Base-by-base conservation (phyloP, 495 filamentous ascomycete genomes). In the Astrocystis sublimbata region DNA sequence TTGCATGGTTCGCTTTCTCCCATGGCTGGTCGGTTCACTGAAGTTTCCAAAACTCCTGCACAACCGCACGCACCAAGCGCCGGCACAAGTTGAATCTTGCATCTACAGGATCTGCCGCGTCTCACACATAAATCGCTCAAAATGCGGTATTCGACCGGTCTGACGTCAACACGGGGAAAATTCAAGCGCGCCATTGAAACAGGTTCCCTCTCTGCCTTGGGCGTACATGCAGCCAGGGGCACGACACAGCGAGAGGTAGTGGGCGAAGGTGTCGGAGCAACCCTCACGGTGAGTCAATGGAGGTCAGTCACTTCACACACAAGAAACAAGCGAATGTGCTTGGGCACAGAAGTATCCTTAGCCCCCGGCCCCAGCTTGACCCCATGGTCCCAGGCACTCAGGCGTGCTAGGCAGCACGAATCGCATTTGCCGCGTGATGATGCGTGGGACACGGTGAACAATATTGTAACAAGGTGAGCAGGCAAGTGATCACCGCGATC, bases 391-490 rank as follows among this genome's bases (percentile, higher is more conserved):
- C 7, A 35, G 8, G n/a, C n/a, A n/a, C n/a, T n/a, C n/a, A n/a
- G n/a, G n/a, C n/a, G n/a, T n/a, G n/a, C n/a, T n/a, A n/a, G n/a
- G 35, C 49, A 12, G 15, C 51, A 23, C 33, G 51, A 36, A 38
- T 38, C 31, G 38, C 33, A 26, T 23, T 23, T 8, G 15, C 12
- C 30, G n/a, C 17, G n/a, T n/a, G n/a, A n/a, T n/a, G n/a, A 36
- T 9, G 9, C 3, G 51, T 54, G 33, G 51, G 51, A 52, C 31
- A 38, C 51, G 51, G 51, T 54, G 51, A 54, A n/a, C 51, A 9
- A 10, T 54, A 54, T 54, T 33, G 51, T 38, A 40, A 5, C 51
- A 26, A 54, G 51, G 51, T 54, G 51, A 54, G 51, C 33, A 54
- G 33, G 26, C 10, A 7, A 54, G 13, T 40, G 51, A 33, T 54